A percentile compares a stretch with the other conserved stretches of the same genome.
Conservation (phyloP, 176 grass and related monocot species). For the Musa acuminata region DNA sequence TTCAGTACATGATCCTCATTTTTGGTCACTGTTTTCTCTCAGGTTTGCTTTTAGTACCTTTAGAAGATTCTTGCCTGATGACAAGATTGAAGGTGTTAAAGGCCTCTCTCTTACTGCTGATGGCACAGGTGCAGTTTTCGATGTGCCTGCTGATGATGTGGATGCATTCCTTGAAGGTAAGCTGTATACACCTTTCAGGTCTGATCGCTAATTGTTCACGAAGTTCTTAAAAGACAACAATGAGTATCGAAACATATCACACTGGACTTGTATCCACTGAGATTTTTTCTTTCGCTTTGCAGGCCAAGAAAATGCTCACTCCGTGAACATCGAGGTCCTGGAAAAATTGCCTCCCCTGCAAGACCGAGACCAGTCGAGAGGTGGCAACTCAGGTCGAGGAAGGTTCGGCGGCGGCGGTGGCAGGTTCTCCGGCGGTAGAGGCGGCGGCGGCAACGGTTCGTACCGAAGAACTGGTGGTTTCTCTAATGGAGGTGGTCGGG, state of each 20-base stretch:
- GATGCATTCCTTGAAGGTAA: conserved; percentile 68
- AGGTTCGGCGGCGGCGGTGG: conserved; percentile 38
- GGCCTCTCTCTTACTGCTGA: conserved; percentile 65
- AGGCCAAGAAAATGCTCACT: conserved; percentile 59
- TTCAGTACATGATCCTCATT: too few species aligned
- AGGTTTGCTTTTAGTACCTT: conserved; percentile 73
- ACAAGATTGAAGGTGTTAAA: conserved; percentile 58
- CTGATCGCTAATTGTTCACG: too few species aligned
- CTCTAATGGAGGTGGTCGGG: conserved; percentile 22
- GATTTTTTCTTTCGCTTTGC: not conserved
- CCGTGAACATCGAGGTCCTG: conserved; percentile 63
- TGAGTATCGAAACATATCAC: too few species aligned
- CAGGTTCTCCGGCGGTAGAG: conserved; percentile 14
- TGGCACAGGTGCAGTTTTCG: conserved; percentile 77
- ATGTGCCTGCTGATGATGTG: conserved; percentile 81
- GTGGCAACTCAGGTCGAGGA: conserved; percentile 26
- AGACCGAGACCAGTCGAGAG: conserved; percentile 45
- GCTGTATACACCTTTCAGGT: too few species aligned
- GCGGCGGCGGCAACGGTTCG: conserved; percentile 8
- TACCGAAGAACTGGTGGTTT: conserved; percentile 28
- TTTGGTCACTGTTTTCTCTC: not conserved
- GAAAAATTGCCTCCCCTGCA: conserved; percentile 69
- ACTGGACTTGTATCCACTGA: too few species aligned
- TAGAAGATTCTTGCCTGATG: conserved; percentile 82
- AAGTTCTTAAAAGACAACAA: too few species aligned